phyloP scores from a whole-genome alignment of 2,329 filamentous ascomycete species.

The Colletotrichum agaves region DNA sequence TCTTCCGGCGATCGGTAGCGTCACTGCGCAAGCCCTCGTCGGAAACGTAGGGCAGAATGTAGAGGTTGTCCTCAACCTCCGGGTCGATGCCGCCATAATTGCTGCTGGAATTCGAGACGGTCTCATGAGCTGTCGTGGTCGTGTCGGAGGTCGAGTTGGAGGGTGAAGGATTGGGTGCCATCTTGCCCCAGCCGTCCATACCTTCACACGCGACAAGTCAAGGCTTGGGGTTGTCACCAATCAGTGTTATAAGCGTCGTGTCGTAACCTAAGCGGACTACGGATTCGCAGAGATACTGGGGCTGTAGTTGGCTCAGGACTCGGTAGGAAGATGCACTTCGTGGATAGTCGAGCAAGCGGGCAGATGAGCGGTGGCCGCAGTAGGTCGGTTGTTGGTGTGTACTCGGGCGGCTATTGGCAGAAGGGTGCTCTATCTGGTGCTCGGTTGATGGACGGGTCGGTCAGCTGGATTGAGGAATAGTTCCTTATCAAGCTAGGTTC shows the following conservation, averaged over 20 bases:
- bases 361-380: neutral
- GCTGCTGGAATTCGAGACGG: slow-evolving; percentile 13
- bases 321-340: neutral
- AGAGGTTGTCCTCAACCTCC: slow-evolving; percentile 49
- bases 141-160: slow-evolving; percentile 2
- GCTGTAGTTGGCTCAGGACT: neutral
- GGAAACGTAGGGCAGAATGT: slow-evolving; percentile 44
- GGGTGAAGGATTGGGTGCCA: slow-evolving; percentile 23
- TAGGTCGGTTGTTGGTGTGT: neutral
- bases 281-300: neutral
- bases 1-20: slow-evolving; percentile 37
- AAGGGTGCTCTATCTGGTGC: neutral
- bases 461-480: neutral
- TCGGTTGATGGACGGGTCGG: neutral
- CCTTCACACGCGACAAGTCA: neutral
- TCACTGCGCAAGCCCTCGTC: slow-evolving; percentile 40
- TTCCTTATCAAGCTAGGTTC: slow-evolving; percentile 12
- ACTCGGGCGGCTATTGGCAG: neutral
- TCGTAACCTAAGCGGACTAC: neutral
- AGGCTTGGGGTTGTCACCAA: neutral
- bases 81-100: slow-evolving; percentile 50
- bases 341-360: neutral
- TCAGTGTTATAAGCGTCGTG: neutral
- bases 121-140: slow-evolving; percentile 1
- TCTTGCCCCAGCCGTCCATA: slow-evolving; percentile 18